Evolutionary conservation across 129 eudicot species (phyloP).

Genomic region (Calendula officinalis): DNA sequence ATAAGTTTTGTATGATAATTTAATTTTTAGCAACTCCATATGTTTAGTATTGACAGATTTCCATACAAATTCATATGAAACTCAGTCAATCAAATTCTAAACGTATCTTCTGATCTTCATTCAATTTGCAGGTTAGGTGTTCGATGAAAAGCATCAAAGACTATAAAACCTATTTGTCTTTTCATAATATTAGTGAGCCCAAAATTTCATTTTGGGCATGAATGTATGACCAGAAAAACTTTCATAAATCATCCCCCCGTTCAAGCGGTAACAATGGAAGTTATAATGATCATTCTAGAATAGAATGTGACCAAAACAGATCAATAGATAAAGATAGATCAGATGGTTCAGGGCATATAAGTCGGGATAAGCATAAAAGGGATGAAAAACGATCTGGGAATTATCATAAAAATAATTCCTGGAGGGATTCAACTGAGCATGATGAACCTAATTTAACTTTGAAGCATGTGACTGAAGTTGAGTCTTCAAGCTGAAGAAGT

Average conservation of each 20-base stretch:
- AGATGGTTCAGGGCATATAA: conserved; percentile 48
- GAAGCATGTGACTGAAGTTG: conserved; percentile 27
- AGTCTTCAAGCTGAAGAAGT: conserved; percentile 37
- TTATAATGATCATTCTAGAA: conserved; percentile 48
- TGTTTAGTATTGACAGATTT: too few species aligned
- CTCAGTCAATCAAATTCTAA: too few species aligned
- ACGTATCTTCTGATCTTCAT: too few species aligned
- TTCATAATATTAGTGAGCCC: too few species aligned
- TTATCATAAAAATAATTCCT: conserved; percentile 47
- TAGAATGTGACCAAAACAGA: conserved; percentile 48
- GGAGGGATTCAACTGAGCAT: conserved; percentile 41
- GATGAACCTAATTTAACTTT: conserved; percentile 29
- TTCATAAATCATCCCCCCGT: conserved; percentile 43
- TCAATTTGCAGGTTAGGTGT: too few species aligned
- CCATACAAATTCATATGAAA: too few species aligned
- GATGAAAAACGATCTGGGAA: conserved; percentile 47
- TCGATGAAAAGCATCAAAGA: too few species aligned
- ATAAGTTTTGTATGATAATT: too few species aligned
- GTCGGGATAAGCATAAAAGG: conserved; percentile 52
- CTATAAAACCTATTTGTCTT: too few species aligned
- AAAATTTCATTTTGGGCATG: too few species aligned
- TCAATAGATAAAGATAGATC: conserved; percentile 62
- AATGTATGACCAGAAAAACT: conserved; percentile 52
- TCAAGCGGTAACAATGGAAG: conserved; percentile 32
- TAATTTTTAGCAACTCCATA: too few species aligned